Conservation (phyloP, 768 basidiomycete species). For the Sporobolomyces pararoseus region DNA sequence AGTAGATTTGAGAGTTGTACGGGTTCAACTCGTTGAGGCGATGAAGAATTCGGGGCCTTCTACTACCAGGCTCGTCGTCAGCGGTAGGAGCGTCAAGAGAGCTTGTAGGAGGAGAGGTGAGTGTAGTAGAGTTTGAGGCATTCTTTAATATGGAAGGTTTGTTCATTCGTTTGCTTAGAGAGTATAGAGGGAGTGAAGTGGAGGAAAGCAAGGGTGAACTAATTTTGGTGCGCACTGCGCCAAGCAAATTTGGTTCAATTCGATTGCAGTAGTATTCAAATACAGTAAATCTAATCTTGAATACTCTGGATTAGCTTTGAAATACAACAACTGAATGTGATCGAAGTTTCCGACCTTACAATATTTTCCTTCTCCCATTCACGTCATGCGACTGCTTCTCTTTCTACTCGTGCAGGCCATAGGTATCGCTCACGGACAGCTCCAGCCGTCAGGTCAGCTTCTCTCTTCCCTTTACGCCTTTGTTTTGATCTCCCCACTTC, state of each 20-base stretch:
- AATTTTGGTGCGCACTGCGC: too few relatives aligned
- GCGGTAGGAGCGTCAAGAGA: neutral
- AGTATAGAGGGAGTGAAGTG: neutral
- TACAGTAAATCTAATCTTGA: too few relatives aligned
- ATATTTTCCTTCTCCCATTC: too few relatives aligned
- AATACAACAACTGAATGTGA: too few relatives aligned
- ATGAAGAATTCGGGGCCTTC: neutral
- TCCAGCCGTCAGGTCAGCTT: neutral
- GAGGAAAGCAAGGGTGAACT: neutral
- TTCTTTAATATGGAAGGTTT: neutral
- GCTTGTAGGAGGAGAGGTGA: neutral
- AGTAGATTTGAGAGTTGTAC: neutral
- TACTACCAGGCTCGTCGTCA: constrained; percentile 3
- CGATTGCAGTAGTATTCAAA: too few relatives aligned
- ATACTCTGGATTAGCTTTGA: too few relatives aligned
- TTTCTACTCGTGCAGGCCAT: neutral
- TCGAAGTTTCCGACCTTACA: too few relatives aligned
- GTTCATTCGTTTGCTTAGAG: constrained; percentile 7
- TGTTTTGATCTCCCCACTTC: neutral
- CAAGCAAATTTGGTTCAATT: too few relatives aligned
- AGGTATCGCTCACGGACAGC: neutral
- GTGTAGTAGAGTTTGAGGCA: neutral
- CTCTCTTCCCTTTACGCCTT: neutral
- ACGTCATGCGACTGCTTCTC: too few relatives aligned
- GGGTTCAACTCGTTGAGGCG: neutral